Evolutionary conservation across 1,139 yeast species (phyloP), one percentile per base, ranked within the genome.

Genomic region (Zygoascus sp.): DNA sequence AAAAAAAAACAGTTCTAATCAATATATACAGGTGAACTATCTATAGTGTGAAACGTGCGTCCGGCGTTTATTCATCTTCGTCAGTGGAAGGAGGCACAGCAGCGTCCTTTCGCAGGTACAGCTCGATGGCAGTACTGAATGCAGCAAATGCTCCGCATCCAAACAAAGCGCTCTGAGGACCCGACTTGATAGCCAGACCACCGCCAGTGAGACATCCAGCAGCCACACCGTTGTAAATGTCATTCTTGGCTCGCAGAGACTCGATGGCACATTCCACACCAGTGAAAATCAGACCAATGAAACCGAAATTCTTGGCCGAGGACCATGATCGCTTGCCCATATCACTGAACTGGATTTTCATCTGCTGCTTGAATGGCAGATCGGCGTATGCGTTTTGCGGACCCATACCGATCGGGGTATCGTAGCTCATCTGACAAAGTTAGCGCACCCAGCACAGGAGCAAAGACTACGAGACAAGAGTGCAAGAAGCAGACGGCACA

Each of bases 131-230:
- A 8, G 95, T 82, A 49, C 95, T 84, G 65, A 92, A 92, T 3
- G 95, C 96, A 13, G 98, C 97, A 72, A 92, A 92, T 11, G 97
- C 98, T 27, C 95, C 97, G 73, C 97, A 92, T 1, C 98, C 98
- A 50, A 90, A 66, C 28, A 80, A 59, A 0, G 96, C 95, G 25
- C 96, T 95, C 60, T 83, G 90, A 1, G 98, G 98, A 1, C 98
- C 98, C 36, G 92, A 81, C 63, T 85, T 87, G 55, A 86, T 77
- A 2, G 97, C 95, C 50, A 92, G 75, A 0, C 96, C 97, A 9
- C 77, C 77, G 40, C 97, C 98, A 0, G 98, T 92, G 47, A 90
- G 73, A 67, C 97, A 92, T 1, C 98, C 98, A 3, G 98, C 97
- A 46, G 80, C 75, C 2, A 87, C 80, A 42, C 97, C 97, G 63